phyloP scores from a whole-genome alignment of 1,139 yeast species.

The Casaregolazyma suthepensis region DNA sequence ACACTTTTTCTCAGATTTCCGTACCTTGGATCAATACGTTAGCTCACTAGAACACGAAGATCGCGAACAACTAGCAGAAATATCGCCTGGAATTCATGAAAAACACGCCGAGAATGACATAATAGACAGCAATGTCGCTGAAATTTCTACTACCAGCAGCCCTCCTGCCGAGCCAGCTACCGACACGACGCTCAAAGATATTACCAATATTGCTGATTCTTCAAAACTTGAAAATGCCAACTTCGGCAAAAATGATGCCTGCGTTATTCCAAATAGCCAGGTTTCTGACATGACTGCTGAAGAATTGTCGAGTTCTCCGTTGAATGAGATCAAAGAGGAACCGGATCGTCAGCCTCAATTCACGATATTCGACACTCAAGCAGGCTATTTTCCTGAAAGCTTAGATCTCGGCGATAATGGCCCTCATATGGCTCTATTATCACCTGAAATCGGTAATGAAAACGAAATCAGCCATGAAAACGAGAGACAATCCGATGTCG shows the following conservation, averaged over 20 bases:
- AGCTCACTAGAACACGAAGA: neutral
- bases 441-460: neutral
- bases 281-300: conserved; percentile 2
- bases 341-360: neutral
- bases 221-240: neutral
- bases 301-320: conserved; percentile 7
- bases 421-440: neutral
- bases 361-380: conserved; percentile 1
- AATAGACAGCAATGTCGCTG: neutral
- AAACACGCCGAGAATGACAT: neutral
- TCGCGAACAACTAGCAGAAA: neutral
- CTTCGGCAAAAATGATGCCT: neutral
- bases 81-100: neutral
- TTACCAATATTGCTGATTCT: neutral
- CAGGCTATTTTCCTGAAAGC: conserved; percentile 2
- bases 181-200: neutral
- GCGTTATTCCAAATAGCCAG: conserved; percentile 5
- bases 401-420: conserved; percentile 7
- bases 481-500: neutral
- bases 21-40: neutral
- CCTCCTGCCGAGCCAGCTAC: neutral
- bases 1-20: neutral
- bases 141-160: neutral
- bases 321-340: conserved; percentile 4
- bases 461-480: no score